Conservation (phyloP, 2,329 filamentous ascomycete species). For the Ophiobolus disseminans region DNA sequence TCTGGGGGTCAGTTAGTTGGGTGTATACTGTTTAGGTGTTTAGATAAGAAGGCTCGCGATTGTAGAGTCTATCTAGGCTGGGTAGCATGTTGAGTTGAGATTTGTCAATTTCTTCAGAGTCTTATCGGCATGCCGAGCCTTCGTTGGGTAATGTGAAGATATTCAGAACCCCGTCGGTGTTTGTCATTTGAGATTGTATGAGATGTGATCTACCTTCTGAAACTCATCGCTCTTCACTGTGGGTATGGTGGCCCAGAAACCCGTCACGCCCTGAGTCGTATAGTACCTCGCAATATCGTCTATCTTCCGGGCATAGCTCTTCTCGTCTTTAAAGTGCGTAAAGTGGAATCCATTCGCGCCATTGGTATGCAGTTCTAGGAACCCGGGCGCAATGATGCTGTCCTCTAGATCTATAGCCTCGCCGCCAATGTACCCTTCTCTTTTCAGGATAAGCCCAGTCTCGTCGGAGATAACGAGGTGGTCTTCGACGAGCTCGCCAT, state of each 20-base stretch:
- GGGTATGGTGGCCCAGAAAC: constrained; percentile 62
- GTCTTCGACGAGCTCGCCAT: constrained; percentile 53
- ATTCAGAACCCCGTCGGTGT: too few relatives aligned
- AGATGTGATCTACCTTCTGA: constrained; percentile 43
- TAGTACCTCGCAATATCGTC: constrained; percentile 58
- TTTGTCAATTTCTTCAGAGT: too few relatives aligned
- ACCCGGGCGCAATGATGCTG: constrained; percentile 61
- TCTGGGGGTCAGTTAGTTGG: constrained; percentile 41
- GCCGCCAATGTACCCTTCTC: constrained; percentile 53
- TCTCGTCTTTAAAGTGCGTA: constrained; percentile 55
- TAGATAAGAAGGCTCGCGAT: too few relatives aligned
- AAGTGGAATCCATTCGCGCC: constrained; percentile 63
- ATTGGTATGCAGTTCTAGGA: constrained; percentile 64
- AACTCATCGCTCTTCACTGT: constrained; percentile 58
- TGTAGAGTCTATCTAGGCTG: too few relatives aligned
- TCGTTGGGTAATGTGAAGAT: too few relatives aligned
- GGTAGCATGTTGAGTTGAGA: too few relatives aligned
- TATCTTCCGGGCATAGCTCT: constrained; percentile 54
- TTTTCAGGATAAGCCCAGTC: constrained; percentile 52
- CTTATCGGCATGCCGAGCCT: too few relatives aligned
- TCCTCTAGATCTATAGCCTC: constrained; percentile 58
- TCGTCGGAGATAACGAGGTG: constrained; percentile 56
- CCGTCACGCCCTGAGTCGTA: constrained; percentile 60
- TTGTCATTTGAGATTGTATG: too few relatives aligned
- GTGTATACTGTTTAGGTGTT: neutral